Conservation (phyloP, 2,329 filamentous ascomycete genomes). For the Fusarium buxicola region DNA sequence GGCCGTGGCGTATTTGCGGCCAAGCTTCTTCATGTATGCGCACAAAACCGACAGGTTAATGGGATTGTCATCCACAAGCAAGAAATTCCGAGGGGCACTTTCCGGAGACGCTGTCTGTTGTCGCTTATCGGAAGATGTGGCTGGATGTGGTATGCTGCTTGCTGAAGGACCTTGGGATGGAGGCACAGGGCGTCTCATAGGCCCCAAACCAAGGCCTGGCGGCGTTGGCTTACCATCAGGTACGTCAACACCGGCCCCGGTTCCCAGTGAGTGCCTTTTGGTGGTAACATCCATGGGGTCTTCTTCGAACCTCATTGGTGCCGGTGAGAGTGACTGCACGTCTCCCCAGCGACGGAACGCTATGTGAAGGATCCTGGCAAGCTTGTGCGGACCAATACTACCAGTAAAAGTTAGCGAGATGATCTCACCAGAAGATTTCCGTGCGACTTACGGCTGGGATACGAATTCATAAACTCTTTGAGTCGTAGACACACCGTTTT, state of each 20-base stretch:
- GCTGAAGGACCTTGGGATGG: background rate
- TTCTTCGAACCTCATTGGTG: background rate
- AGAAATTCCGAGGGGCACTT: slow-evolving; percentile 19
- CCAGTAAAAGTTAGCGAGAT: background rate
- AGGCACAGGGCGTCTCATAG: slow-evolving; percentile 10
- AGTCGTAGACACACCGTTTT: slow-evolving; percentile 26
- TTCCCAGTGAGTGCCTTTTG: background rate
- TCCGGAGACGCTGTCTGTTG: background rate
- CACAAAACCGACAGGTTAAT: slow-evolving; percentile 41
- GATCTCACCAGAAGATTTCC: fast-evolving
- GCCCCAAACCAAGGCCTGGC: background rate
- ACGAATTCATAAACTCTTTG: slow-evolving; percentile 52
- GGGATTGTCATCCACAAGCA: slow-evolving; percentile 40
- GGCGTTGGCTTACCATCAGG: background rate
- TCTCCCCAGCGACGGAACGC: slow-evolving; percentile 46
- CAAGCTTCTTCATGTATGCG: slow-evolving; percentile 50
- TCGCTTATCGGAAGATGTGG: background rate
- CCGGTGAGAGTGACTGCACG: slow-evolving; percentile 19
- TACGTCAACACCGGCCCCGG: background rate
- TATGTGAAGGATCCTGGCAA: slow-evolving; percentile 49
- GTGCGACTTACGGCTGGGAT: slow-evolving; percentile 51
- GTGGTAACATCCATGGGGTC: background rate
- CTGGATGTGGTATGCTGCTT: background rate
- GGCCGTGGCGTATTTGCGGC: slow-evolving; percentile 45
- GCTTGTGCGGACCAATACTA: slow-evolving; percentile 53